A percentile compares a stretch with the other conserved stretches of the same genome.
Conservation (phyloP, 139 green algal genomes). For the Edaphochlamys debaryana region DNA sequence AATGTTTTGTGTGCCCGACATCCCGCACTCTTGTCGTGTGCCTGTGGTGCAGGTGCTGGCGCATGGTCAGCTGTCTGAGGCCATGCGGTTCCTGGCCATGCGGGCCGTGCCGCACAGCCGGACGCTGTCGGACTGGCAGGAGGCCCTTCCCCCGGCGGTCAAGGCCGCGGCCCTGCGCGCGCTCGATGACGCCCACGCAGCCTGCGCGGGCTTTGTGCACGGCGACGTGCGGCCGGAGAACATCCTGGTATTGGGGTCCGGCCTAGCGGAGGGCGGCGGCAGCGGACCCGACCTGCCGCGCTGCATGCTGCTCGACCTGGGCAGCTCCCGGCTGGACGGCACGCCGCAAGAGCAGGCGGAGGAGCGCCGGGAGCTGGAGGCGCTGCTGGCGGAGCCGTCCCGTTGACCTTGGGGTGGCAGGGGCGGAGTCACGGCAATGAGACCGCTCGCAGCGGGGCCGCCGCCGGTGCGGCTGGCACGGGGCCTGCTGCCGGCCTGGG, state of each 20-base stretch:
- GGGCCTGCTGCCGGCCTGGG: no score
- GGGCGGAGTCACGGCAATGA: no score
- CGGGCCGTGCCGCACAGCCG: no score
- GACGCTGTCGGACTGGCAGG: neutral
- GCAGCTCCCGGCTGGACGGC: neutral
- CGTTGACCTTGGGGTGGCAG: no score
- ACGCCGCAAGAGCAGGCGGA: neutral
- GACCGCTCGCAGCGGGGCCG: no score
- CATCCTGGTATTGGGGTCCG: neutral
- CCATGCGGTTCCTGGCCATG: no score
- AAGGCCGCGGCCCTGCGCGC: neutral
- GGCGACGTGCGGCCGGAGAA: slow-evolving; percentile 5
- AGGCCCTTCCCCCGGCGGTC: neutral
- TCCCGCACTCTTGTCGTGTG: no score
- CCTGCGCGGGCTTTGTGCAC: slow-evolving; percentile 5
- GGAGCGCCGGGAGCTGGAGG: neutral
- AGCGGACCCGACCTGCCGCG: neutral
- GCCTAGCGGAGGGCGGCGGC: no score
- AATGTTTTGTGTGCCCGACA: no score
- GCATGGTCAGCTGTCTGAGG: no score
- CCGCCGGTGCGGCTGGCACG: no score
- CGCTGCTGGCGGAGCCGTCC: neutral
- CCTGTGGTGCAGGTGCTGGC: no score
- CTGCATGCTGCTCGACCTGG: slow-evolving; percentile 3
- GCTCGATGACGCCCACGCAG: neutral